Percentiles rank a stretch among this genome's conserved stretches.
Conservation (phyloP, 2,329 filamentous ascomycete species). For the Rhynchosporium graminicola region DNA sequence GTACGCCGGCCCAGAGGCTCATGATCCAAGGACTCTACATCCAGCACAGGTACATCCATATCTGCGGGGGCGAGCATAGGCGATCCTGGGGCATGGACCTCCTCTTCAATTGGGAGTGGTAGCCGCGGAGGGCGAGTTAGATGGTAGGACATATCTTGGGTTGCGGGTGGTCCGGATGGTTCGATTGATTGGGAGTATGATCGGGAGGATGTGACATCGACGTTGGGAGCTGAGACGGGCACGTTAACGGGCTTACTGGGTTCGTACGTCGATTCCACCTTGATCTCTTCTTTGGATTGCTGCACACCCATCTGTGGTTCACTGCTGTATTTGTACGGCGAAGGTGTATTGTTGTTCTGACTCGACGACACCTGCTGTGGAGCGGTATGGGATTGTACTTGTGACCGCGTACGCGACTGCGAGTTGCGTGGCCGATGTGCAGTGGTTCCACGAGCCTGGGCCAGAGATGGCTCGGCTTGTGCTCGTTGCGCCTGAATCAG, state of each 20-base stretch:
- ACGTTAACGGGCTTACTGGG: slow-evolving; percentile 62
- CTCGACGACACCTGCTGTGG: slow-evolving; percentile 23
- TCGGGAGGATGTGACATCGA: slow-evolving; percentile 33
- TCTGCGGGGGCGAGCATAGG: slow-evolving; percentile 79
- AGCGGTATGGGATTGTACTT: slow-evolving; percentile 23
- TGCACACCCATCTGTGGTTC: slow-evolving; percentile 32
- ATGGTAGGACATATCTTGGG: slow-evolving; percentile 57
- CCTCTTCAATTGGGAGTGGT: slow-evolving; percentile 91
- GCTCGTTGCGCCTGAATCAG: slow-evolving; percentile 57
- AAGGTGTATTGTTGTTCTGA: slow-evolving; percentile 25
- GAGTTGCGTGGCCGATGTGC: slow-evolving; percentile 36
- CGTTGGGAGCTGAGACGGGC: slow-evolving; percentile 33
- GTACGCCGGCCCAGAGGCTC: slow-evolving; percentile 49
- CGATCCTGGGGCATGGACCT: slow-evolving; percentile 84
- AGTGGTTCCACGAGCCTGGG: slow-evolving; percentile 50
- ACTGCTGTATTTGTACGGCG: slow-evolving; percentile 29
- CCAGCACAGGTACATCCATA: slow-evolving; percentile 38
- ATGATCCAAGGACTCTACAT: slow-evolving; percentile 51
- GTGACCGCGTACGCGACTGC: slow-evolving; percentile 26
- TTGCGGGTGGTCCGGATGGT: slow-evolving; percentile 45
- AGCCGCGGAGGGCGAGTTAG: slow-evolving; percentile 78
- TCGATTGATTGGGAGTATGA: slow-evolving; percentile 52
- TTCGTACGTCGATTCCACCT: slow-evolving; percentile 43
- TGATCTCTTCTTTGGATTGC: slow-evolving; percentile 38
- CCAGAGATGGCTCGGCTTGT: slow-evolving; percentile 62